phyloP scores from a whole-genome alignment of 352 stramenopile genomes.

The Globisporangium sylvaticum region DNA sequence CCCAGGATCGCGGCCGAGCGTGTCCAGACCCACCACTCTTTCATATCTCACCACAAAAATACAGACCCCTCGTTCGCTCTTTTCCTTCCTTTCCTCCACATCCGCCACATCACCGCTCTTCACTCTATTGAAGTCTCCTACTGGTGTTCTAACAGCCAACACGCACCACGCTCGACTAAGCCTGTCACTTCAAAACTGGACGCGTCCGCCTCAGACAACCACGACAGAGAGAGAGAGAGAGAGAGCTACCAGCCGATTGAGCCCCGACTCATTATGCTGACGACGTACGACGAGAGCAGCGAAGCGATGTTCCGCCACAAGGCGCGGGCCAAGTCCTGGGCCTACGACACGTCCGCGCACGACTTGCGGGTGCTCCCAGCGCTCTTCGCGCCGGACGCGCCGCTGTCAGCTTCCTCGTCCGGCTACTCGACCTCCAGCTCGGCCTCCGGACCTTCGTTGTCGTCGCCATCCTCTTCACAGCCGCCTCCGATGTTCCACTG shows the following conservation, averaged over 20 bases:
- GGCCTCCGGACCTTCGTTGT: not conserved
- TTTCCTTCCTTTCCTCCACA: conserved; percentile 1
- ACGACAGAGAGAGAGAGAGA: not conserved
- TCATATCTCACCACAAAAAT: conserved; percentile 3
- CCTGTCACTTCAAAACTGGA: conserved; percentile 2
- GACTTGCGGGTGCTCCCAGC: not conserved
- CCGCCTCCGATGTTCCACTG: conserved; percentile 20
- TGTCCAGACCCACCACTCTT: not conserved
- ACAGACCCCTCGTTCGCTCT: not conserved
- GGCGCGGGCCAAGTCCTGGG: conserved; percentile 3
- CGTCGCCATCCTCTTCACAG: not conserved
- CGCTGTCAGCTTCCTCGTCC: not conserved
- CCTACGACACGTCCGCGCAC: not conserved
- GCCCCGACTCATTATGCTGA: not conserved
- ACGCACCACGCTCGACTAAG: not conserved
- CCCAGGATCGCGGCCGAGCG: not conserved
- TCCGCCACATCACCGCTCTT: not conserved
- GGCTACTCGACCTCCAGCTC: not conserved
- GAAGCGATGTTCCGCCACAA: not conserved
- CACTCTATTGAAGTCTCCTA: not conserved
- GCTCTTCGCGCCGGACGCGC: not conserved
- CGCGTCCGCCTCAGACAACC: conserved; percentile 6
- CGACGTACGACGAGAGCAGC: not conserved
- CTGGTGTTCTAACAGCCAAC: too few relatives aligned
- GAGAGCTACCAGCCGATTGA: not conserved